phyloP scores from a whole-genome alignment of 176 grass and related monocot genomes.

The Lolium perenne region DNA sequence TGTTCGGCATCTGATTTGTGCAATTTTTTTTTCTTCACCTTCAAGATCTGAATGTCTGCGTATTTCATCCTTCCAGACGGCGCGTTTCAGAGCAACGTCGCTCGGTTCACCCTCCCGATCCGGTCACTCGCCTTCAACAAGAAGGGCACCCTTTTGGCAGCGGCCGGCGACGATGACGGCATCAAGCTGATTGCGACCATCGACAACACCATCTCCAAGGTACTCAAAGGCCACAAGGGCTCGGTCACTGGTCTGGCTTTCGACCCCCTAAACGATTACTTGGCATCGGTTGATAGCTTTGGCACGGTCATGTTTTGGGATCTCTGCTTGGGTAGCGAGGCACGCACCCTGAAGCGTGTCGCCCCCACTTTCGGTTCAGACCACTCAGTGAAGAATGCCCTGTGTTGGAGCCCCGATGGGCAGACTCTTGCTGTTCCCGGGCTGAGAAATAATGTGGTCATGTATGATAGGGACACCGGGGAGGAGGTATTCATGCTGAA shows the following conservation, averaged over 20 bases:
- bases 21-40: not conserved
- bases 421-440: constrained; percentile 83
- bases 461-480: constrained; percentile 92
- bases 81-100: constrained; percentile 83
- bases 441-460: constrained; percentile 85
- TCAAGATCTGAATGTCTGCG: constrained; percentile 18
- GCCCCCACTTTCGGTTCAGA: constrained; percentile 76
- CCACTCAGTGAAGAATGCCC: constrained; percentile 50
- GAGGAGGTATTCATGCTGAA: constrained; percentile 76
- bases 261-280: constrained; percentile 81
- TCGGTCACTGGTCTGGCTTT: constrained; percentile 70
- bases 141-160: constrained; percentile 76
- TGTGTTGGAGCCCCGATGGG: constrained; percentile 89
- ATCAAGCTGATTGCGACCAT: constrained; percentile 92
- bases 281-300: constrained; percentile 81
- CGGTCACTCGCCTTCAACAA: constrained; percentile 82
- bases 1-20: not conserved
- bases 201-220: constrained; percentile 89
- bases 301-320: constrained; percentile 91
- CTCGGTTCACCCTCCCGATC: constrained; percentile 86
- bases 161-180: constrained; percentile 90
- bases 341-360: constrained; percentile 57
- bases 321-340: constrained; percentile 58
- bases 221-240: constrained; percentile 95
- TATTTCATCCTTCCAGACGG: constrained; percentile 54